Conservation (phyloP, 108 stramenopile genomes). For the Conticribra guillardii region DNA sequence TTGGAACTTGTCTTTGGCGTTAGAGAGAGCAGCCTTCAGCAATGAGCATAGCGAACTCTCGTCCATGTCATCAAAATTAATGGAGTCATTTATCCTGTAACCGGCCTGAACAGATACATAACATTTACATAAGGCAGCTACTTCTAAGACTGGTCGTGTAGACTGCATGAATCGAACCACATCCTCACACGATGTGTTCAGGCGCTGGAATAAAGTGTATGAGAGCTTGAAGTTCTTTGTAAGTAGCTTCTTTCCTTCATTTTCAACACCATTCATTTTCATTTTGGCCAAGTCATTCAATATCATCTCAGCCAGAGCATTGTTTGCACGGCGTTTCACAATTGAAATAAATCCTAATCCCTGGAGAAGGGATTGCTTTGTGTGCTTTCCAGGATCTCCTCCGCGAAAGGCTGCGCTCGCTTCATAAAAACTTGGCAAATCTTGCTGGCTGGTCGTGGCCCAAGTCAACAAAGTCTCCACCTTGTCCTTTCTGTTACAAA, state of each 20-base stretch:
- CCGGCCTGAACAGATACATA: conserved; percentile 52
- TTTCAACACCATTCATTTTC: conserved; percentile 44
- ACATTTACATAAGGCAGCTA: conserved; percentile 64
- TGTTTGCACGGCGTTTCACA: conserved; percentile 63
- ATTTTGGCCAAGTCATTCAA: conserved; percentile 54
- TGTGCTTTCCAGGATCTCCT: conserved; percentile 53
- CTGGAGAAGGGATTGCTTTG: conserved; percentile 55
- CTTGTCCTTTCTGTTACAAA: conserved; percentile 49
- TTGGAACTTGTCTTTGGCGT: conserved; percentile 39
- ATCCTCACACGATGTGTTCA: conserved; percentile 65
- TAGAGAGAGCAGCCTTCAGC: conserved; percentile 25
- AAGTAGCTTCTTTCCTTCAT: conserved; percentile 25
- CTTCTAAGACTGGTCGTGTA: conserved; percentile 48
- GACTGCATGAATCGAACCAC: conserved; percentile 51
- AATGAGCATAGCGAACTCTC: conserved; percentile 32
- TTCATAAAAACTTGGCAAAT: conserved; percentile 74
- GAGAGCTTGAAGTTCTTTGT: conserved; percentile 59
- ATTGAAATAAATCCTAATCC: conserved; percentile 54
- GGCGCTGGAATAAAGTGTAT: conserved; percentile 65
- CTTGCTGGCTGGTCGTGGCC: conserved; percentile 54
- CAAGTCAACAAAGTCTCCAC: conserved; percentile 68
- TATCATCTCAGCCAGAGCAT: conserved; percentile 63
- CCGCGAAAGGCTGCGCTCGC: conserved; percentile 66
- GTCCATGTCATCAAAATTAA: conserved; percentile 39
- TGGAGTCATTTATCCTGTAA: conserved; percentile 35